phyloP scores from a whole-genome alignment of 2,329 filamentous ascomycete genomes.

The Thielaviopsis musarum region DNA sequence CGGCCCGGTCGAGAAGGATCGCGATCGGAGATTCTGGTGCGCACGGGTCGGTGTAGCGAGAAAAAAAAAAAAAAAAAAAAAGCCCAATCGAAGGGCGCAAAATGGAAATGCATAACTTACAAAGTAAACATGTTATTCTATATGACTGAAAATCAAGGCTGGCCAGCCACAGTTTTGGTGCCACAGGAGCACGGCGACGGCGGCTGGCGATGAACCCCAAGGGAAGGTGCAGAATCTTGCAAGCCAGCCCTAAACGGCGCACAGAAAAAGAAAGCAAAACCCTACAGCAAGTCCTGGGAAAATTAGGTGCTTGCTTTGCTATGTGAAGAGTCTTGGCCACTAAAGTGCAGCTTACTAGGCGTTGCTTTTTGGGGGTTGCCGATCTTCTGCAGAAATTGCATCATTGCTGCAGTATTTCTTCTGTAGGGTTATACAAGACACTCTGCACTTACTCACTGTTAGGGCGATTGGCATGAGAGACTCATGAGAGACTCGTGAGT shows the following conservation, averaged over 20 bases:
- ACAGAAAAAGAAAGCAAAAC: background rate
- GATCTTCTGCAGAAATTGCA: background rate
- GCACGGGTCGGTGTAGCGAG: background rate
- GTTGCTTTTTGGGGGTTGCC: background rate
- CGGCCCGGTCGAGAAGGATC: background rate
- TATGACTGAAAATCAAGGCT: background rate
- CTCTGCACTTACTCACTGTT: background rate
- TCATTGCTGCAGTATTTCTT: background rate
- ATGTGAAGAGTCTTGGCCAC: too few species aligned
- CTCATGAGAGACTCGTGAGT: too few species aligned
- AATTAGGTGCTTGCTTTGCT: too few species aligned
- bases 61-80: background rate
- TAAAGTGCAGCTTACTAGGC: background rate
- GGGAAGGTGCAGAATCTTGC: background rate
- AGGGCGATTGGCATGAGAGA: background rate
- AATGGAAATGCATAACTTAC: background rate
- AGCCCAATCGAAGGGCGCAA: background rate
- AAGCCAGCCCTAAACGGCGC: background rate
- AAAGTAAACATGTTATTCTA: too few species aligned
- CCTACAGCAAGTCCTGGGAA: background rate
- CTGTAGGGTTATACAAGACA: background rate
- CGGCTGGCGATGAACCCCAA: background rate
- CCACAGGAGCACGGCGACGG: background rate
- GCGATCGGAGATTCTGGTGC: background rate
- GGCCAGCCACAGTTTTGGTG: background rate